Conservation (phyloP, 441 rosid genomes). For the Cnidoscolus chayamansa region DNA sequence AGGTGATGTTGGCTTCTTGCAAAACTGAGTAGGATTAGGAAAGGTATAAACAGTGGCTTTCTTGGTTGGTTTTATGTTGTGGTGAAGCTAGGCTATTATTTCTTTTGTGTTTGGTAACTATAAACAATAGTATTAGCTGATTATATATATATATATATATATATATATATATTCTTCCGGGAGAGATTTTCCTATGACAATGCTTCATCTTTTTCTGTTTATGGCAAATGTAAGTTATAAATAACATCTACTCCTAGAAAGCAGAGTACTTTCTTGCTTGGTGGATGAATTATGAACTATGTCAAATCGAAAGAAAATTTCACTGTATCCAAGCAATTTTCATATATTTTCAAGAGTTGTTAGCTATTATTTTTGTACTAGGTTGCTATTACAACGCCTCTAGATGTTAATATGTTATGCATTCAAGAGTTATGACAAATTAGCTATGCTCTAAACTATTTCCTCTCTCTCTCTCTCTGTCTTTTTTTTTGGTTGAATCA, state of each 20-base stretch:
- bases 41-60: neutral
- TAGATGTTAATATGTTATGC: neutral
- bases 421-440: too few relatives aligned
- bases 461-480: neutral
- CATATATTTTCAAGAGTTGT: neutral
- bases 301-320: neutral
- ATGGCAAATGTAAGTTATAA: neutral
- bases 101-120: neutral
- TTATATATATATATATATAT: neutral
- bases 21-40: constrained; percentile 5
- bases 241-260: neutral
- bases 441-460: too few relatives aligned
- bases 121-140: neutral
- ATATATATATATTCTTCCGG: too few relatives aligned
- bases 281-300: too few relatives aligned
- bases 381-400: neutral
- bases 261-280: neutral
- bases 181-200: neutral
- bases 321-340: neutral
- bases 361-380: neutral
- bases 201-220: neutral
- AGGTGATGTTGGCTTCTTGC: constrained; percentile 27
- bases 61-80: neutral
- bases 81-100: neutral
- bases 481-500: too few relatives aligned